Percentiles rank a stretch among this genome's conserved stretches.
Evolutionary conservation across 176 grass and related monocot species (phyloP).

Genomic region (Lolium rigidum): DNA sequence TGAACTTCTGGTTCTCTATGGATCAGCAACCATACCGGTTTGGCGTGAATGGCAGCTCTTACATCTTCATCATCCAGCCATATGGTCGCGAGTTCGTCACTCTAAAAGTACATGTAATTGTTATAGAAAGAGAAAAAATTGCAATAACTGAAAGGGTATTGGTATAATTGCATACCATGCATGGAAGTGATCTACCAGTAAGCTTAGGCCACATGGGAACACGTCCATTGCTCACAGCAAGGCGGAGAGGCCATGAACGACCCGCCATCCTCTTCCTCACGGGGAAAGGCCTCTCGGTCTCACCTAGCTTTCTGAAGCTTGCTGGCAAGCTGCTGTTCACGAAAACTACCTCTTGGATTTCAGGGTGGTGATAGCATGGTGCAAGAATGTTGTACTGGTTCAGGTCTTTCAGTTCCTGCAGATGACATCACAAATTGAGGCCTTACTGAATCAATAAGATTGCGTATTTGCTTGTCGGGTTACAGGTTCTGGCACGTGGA

Average conservation of each 20-base stretch:
- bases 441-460: not conserved
- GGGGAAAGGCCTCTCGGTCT: constrained; percentile 64
- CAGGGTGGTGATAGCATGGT: constrained; percentile 68
- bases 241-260: constrained; percentile 77
- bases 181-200: constrained; percentile 69
- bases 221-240: constrained; percentile 51
- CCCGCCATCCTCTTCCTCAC: constrained; percentile 95
- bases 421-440: constrained; percentile 1
- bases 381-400: constrained; percentile 73
- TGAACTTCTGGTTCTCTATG: not conserved
- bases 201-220: constrained; percentile 76
- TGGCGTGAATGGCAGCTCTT: constrained; percentile 71
- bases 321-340: constrained; percentile 61
- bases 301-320: constrained; percentile 87
- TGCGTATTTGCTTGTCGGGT: not conserved
- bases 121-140: not conserved
- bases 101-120: constrained; percentile 41
- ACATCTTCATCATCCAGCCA: constrained; percentile 81
- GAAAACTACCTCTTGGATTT: constrained; percentile 51
- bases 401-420: constrained; percentile 63
- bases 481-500: not conserved
- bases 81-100: constrained; percentile 69
- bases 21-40: constrained; percentile 46
- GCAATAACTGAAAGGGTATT: not conserved
- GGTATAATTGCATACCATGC: constrained; percentile 56